Conservation (phyloP, 1,284 basidiomycete species). For the Ustilago sp. region DNA sequence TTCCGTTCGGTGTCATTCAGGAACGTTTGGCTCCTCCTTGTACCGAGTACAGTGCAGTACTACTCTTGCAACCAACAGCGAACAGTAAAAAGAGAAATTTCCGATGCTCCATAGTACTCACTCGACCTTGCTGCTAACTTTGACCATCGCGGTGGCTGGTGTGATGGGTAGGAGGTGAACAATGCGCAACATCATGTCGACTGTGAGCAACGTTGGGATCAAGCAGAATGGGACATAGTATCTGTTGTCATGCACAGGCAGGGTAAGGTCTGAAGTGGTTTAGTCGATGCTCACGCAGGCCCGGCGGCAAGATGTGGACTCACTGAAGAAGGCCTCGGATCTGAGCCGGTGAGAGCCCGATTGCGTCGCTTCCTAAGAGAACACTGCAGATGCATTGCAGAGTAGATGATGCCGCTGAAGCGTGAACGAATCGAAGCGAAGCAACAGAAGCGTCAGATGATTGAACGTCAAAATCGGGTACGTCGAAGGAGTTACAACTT, state of each 20-base stretch:
- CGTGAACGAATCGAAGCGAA: not conserved
- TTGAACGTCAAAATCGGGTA: not conserved
- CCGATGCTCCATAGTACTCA: not conserved
- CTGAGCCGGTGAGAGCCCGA: slow-evolving; percentile 16
- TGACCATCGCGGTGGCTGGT: not conserved
- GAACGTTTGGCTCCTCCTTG: not conserved
- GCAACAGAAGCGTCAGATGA: not conserved
- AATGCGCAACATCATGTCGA: slow-evolving; percentile 45
- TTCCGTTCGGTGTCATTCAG: not conserved
- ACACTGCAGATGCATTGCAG: slow-evolving; percentile 52
- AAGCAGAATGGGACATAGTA: slow-evolving; percentile 49
- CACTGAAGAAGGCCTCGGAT: slow-evolving; percentile 32
- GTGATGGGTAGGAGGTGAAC: slow-evolving; percentile 9
- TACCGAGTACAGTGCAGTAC: not conserved
- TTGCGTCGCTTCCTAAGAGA: slow-evolving; percentile 35
- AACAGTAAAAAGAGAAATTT: no score
- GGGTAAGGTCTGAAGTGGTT: not conserved
- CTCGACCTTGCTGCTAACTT: slow-evolving; percentile 9
- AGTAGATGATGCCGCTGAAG: slow-evolving; percentile 43
- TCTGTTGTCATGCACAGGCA: slow-evolving; percentile 6
- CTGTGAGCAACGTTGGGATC: slow-evolving; percentile 33
- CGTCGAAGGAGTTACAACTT: slow-evolving; percentile 9
- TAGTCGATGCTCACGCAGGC: not conserved
- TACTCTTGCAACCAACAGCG: no score
- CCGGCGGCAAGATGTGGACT: slow-evolving; percentile 12